phyloP scores from a whole-genome alignment of 345 rosid species.

The Populus pruinosa region DNA sequence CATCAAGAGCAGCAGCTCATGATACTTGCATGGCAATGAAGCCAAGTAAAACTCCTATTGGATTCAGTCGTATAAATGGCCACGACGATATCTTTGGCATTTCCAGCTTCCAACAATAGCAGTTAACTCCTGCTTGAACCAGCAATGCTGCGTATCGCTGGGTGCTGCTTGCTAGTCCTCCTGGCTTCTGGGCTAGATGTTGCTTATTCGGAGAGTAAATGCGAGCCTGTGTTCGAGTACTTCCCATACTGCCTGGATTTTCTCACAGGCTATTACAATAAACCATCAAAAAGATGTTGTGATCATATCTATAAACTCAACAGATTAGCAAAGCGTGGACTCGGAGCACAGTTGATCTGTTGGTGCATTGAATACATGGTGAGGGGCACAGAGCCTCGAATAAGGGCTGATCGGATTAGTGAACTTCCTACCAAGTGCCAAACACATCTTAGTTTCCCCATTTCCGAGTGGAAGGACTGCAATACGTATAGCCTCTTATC shows the following conservation, averaged over 20 bases:
- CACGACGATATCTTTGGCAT: neutral
- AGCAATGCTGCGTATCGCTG: neutral
- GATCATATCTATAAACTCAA: neutral
- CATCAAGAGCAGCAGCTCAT: neutral
- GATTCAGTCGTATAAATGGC: neutral
- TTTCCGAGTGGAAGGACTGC: slow-evolving; percentile 41
- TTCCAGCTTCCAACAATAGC: neutral
- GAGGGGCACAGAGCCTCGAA: neutral
- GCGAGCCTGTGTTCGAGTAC: neutral
- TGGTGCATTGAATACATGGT: slow-evolving; percentile 7
- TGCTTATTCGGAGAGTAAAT: neutral
- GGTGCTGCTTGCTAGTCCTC: neutral
- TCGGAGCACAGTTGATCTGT: neutral
- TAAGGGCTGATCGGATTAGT: neutral
- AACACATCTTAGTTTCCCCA: slow-evolving; percentile 41
- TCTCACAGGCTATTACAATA: neutral
- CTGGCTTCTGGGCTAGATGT: neutral
- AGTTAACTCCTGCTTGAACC: neutral
- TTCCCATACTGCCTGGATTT: slow-evolving; percentile 10
- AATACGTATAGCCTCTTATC: slow-evolving; percentile 16
- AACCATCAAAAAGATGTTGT: slow-evolving; percentile 2
- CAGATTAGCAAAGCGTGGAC: neutral
- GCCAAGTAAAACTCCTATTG: neutral
- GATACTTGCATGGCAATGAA: no score
- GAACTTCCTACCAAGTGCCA: slow-evolving; percentile 1